These are phyloP conservation scores for Beta corolliflora DNA, from an alignment of 179 eudicot genomes.

Conservation along the genomic window DNA sequence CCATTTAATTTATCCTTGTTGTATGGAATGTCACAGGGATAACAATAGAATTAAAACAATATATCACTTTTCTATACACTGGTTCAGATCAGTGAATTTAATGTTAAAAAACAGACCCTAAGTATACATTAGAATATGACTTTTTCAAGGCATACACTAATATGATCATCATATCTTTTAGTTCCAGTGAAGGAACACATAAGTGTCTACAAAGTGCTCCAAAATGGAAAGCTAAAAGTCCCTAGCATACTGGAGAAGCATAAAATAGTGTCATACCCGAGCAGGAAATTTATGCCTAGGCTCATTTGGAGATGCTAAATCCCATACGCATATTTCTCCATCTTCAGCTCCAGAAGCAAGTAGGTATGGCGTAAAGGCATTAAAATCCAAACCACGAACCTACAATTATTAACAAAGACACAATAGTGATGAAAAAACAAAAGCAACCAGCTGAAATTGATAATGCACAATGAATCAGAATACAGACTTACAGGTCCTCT, in stretches of 20 bases:
- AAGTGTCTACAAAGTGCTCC: background rate
- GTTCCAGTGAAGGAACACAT: background rate
- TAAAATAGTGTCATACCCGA: conserved; percentile 50
- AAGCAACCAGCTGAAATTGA: conserved; percentile 11
- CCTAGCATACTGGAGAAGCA: background rate
- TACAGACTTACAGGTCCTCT: conserved; percentile 78
- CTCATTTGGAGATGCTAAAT: conserved; percentile 65
- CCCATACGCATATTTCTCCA: conserved; percentile 98
- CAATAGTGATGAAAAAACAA: conserved; percentile 5
- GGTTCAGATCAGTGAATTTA: too few relatives aligned
- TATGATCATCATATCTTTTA: background rate
- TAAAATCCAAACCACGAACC: conserved; percentile 97
- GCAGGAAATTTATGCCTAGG: conserved; percentile 84
- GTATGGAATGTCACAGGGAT: too few relatives aligned
- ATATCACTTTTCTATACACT: too few relatives aligned
- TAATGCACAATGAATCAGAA: background rate
- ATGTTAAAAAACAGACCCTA: background rate
- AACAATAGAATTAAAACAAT: too few relatives aligned
- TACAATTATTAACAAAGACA: conserved; percentile 26
- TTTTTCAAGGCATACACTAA: background rate
- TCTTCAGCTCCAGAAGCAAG: conserved; percentile 99
- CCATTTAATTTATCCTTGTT: too few relatives aligned
- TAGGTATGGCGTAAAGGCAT: conserved; percentile 60
- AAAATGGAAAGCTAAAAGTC: background rate
- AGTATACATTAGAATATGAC: background rate